Evolutionary conservation across 371 early-diverging fungal genomes (phyloP).

Genomic region (Dichotomocladium elegans): DNA sequence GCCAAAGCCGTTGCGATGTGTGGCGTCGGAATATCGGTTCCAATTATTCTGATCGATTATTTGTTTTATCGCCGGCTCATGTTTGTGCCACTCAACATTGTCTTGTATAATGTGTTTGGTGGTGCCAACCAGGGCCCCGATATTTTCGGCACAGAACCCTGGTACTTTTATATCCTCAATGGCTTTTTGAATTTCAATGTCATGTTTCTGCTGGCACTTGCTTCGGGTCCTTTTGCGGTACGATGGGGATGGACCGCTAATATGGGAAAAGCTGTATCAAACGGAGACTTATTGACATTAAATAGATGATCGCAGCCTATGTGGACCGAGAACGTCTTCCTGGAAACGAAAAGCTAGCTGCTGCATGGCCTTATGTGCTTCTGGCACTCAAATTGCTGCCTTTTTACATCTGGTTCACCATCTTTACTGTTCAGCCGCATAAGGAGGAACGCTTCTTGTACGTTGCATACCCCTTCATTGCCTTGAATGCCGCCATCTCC

Average conservation of each 20-base stretch:
- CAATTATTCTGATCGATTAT: conserved; percentile 69
- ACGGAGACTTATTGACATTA: too few relatives aligned
- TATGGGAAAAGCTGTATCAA: too few relatives aligned
- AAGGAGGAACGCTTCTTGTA: conserved; percentile 95
- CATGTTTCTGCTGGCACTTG: conserved; percentile 67
- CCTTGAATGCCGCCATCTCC: conserved; percentile 73
- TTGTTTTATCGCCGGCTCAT: conserved; percentile 68
- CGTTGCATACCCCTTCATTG: conserved; percentile 88
- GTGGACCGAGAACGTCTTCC: conserved; percentile 45
- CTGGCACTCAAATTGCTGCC: conserved; percentile 60
- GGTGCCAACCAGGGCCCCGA: conserved; percentile 70
- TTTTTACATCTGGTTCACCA: conserved; percentile 71
- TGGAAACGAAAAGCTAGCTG: conserved; percentile 23
- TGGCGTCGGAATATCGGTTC: conserved; percentile 20
- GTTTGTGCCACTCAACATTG: conserved; percentile 82
- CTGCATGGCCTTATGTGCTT: conserved; percentile 38
- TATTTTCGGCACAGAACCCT: conserved; percentile 92
- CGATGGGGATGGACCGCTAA: too few relatives aligned
- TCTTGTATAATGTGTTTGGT: conserved; percentile 88
- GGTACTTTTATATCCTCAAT: conserved; percentile 87
- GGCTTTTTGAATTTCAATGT: conserved; percentile 89
- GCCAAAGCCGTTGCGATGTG: conserved; percentile 26
- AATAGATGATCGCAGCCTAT: conserved; percentile 29
- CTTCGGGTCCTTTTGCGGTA: conserved; percentile 61
- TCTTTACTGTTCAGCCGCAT: conserved; percentile 87